Evolutionary conservation across 1,284 basidiomycete genomes (phyloP), one percentile per base, ranked within the genome.

Genomic region (Moesziomyces globuligerus): DNA sequence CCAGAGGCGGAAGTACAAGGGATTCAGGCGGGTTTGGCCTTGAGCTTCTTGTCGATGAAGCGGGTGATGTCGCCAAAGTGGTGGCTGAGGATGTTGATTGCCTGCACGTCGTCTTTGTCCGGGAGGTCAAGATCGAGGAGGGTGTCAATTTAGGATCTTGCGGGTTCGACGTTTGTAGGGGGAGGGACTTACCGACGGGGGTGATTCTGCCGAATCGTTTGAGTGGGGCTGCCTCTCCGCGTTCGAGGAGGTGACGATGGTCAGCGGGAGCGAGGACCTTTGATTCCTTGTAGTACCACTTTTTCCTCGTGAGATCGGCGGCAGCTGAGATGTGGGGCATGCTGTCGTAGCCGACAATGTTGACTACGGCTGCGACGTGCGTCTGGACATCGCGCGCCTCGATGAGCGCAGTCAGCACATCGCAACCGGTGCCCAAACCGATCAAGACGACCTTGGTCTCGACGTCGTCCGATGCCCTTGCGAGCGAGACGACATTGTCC

Each of bases 401-500:
- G 29, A 96, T 84, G 32, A 97, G 85, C 29, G 89, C 86, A 83
- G 91, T 88, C 49, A 96, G 74, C 1, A 89, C 87, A 25, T 87
- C 85, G 74, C 90, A 92, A 0, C 91, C 94, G 0, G 88, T 87
- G 4, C 93, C 93, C 75, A 94, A 91, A 1, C 93, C 93, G 41
- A 98, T 88, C 8, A 98, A 79, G 21, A 97, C 85, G 17, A 98
- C 86, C 26, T 88, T 86, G 42, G 87, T 85, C n/a, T n/a, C n/a
- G 4, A 90, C 90, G 7, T 18, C 15, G 17, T 20, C 9, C 5
- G 46, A 32, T 7, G 28, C 17, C 4, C 48, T 40, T 3, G 48
- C 60, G 2, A 45, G 93, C 92, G 91, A 88, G 53, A 96, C 86
- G 72, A 93, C 93, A 80, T 97, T 95, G 83, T 98, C 94, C 95